These are phyloP conservation scores for Schizophyllum amplum DNA, from an alignment of 1,284 basidiomycete genomes.

Conservation along the genomic window DNA sequence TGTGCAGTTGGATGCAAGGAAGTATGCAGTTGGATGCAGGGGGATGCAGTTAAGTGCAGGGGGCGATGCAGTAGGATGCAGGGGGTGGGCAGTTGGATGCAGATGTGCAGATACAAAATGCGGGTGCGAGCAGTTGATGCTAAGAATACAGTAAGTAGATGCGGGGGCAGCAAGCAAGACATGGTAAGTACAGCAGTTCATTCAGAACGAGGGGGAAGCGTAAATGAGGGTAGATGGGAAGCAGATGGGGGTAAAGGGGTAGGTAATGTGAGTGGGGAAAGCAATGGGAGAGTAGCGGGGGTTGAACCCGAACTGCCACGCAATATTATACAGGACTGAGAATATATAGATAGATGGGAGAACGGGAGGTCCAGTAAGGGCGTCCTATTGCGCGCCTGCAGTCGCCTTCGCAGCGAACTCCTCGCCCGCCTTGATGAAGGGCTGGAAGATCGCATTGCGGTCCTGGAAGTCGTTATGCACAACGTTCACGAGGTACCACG, in stretches of 20 bases:
- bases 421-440: conserved; percentile 72
- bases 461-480: conserved; percentile 96
- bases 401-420: conserved; percentile 40
- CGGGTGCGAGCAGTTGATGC: background rate
- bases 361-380: too few relatives aligned
- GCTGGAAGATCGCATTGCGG: conserved; percentile 77
- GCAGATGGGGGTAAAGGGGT: background rate
- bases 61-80: conserved; percentile 1
- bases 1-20: too few relatives aligned
- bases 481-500: conserved; percentile 88
- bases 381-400: too few relatives aligned
- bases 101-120: background rate
- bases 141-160: background rate
- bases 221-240: too few relatives aligned
- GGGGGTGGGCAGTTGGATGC: background rate
- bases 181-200: too few relatives aligned
- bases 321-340: conserved; percentile 13
- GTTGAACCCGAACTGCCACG: conserved; percentile 11
- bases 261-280: background rate
- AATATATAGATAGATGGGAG: too few relatives aligned
- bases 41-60: too few relatives aligned
- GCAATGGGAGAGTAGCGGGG: background rate
- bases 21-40: too few relatives aligned
- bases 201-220: background rate
- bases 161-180: background rate